Base-by-base conservation (phyloP, 2,329 filamentous ascomycete genomes). In the Pseudopyrenochaeta lycopersici region DNA sequence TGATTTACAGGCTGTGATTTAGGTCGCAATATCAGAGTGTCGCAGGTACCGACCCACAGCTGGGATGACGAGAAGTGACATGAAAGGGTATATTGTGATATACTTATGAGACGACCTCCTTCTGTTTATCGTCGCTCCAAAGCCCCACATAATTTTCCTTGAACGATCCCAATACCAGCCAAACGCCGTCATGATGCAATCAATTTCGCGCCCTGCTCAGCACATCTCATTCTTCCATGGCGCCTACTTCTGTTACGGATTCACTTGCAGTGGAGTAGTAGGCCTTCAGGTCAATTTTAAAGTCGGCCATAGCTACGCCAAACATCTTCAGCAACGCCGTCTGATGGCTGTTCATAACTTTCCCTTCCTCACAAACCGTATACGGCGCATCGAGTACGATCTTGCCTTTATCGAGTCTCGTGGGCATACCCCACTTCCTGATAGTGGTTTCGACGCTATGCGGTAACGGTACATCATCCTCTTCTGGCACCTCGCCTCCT, bases 291-390 rank as follows among this genome's bases (percentile, higher is more conserved):
- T 87, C 84, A 53, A 99, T 88, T 75, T 84, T 88, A 81, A 99
- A 99, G 80, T 98, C 92, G 53, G 92, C 91, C 78, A 95, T 86
- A 59, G 90, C 91, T 52, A 97, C 86, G 47, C 92, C 90, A 78
- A 99, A 98, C 69, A 97, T 83, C 85, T 98, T 98, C 77, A 99
- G 78, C 72, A 99, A 80, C 61, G 92, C 89, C 52, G 95, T 97
- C 84, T 99, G 95, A 67, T 94, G 85, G 64, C 90, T 93, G 77
- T 97, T 93, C 64, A 99, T 79, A 39, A 87, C 84, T 72, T 97
- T 87, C 10, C 94, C 95, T 76, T 92, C 88, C 70, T 87, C 88
- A 80, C 94, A 98, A 44, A 99, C 87, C 9, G 84, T 84, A 74
- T 93, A 96, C 20, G 81, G 81, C 44, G 82, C 83, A 65, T 90